Base-by-base conservation (phyloP, 108 stramenopile genomes). In the Skeletonema marinoi region DNA sequence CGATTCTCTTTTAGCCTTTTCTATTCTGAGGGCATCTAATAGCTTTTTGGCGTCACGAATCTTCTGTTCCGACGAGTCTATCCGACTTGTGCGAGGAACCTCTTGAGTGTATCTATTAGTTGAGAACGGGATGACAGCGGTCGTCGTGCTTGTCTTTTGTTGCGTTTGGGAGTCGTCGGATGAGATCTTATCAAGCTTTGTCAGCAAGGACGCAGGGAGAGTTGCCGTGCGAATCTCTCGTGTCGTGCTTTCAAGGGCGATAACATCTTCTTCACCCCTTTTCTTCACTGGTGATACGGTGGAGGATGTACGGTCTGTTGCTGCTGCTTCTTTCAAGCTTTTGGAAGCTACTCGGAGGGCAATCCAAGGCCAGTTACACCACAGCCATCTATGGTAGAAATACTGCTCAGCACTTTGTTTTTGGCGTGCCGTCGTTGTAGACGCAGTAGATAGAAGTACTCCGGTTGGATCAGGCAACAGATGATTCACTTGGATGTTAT, bases 351-450 rank as follows among this genome's bases (percentile, higher is more conserved):
- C 66, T 65, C 69, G 70, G 21, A 93, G 65, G 29, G 88, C 88
- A 39, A 90, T 85, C 89, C 89, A 93, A 6, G 90, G 89, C 42
- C 88, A 90, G 65, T 90, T 86, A 3, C 91, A 73, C 92, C 92
- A 93, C 25, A 90, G 41, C 92, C 92, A 93, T 44, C 92, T 86
- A 39, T 84, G 35, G 67, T 73, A 86, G 56, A 68, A 82, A 81
- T 89, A 91, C 38, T 72, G 17, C 1, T 29, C 69, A 19, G n/a
- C 32, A 32, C 29, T 35, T 70, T 58, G 21, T 31, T 0, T 32
- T 36, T 29, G 46, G 29, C 6, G 65, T 44, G 36, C 16, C 69
- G 36, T 70, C 68, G 33, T 61, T 70, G 33, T 25, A 70, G 29
- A 12, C 3, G 35, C 25, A 29, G 32, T 5, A 32, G 62, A 65